These are phyloP conservation scores for Globisporangium abappressorium DNA, from an alignment of 352 stramenopile species.

Conservation along the genomic window DNA sequence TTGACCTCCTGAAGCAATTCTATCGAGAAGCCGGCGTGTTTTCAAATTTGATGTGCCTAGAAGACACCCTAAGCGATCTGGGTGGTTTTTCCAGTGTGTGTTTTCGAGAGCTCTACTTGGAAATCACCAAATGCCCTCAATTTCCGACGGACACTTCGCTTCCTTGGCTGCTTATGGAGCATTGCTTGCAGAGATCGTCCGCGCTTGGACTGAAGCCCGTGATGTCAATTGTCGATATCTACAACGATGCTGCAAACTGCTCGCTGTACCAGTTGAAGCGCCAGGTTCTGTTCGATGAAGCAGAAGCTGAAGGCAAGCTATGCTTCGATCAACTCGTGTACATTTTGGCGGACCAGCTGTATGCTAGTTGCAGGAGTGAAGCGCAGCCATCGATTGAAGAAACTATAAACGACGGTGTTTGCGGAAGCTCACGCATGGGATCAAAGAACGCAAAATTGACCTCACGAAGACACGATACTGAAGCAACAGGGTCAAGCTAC, in stretches of 20 bases:
- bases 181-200: constrained; percentile 34
- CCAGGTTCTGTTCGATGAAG: constrained; percentile 79
- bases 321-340: constrained; percentile 81
- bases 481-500: constrained; percentile 20
- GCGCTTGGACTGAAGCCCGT: constrained; percentile 27
- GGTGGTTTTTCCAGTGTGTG: constrained; percentile 73
- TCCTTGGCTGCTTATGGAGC: constrained; percentile 76
- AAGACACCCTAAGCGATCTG: constrained; percentile 41
- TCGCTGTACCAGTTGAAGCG: constrained; percentile 54
- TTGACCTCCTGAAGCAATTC: constrained; percentile 52
- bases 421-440: not conserved
- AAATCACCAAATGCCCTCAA: constrained; percentile 61
- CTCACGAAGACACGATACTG: not conserved
- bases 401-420: not conserved
- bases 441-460: not conserved
- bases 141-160: constrained; percentile 83
- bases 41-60: constrained; percentile 49
- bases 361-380: constrained; percentile 55
- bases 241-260: constrained; percentile 74
- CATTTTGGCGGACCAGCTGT: constrained; percentile 58
- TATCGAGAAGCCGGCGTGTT: constrained; percentile 51
- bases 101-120: constrained; percentile 81
- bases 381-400: not conserved
- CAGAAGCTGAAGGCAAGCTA: constrained; percentile 76
- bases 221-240: constrained; percentile 72